Evolutionary conservation across 352 stramenopile genomes (phyloP).

Genomic region (Peronospora destructor): DNA sequence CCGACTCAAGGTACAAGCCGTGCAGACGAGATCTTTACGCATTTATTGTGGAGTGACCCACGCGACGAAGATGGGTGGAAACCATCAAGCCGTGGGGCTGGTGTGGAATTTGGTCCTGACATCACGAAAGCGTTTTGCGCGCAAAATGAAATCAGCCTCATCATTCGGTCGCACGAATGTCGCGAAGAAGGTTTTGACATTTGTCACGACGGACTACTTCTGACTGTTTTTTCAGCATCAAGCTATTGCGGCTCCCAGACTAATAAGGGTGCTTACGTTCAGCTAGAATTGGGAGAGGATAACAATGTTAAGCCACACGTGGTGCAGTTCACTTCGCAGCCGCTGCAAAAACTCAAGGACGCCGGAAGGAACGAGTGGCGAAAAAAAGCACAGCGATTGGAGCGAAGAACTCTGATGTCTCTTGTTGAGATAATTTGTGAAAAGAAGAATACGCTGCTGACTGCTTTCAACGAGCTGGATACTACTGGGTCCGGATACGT

Average conservation of each 20-base stretch:
- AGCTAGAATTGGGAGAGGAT: slow-evolving; percentile 56
- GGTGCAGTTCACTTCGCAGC: slow-evolving; percentile 88
- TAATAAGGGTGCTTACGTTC: slow-evolving; percentile 83
- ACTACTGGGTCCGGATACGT: slow-evolving; percentile 31
- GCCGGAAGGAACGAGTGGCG: slow-evolving; percentile 71
- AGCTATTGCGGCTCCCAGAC: slow-evolving; percentile 89
- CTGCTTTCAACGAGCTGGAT: slow-evolving; percentile 47
- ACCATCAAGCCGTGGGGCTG: slow-evolving; percentile 73
- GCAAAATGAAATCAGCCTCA: slow-evolving; percentile 78
- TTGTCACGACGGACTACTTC: slow-evolving; percentile 71
- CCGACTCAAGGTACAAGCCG: slow-evolving; percentile 74
- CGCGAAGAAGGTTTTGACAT: slow-evolving; percentile 88
- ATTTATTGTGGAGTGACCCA: slow-evolving; percentile 90
- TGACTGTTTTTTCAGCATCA: slow-evolving; percentile 90
- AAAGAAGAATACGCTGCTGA: slow-evolving; percentile 53
- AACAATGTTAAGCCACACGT: slow-evolving; percentile 86
- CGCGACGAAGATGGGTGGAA: slow-evolving; percentile 55
- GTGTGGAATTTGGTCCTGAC: slow-evolving; percentile 90
- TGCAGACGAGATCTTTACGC: slow-evolving; percentile 86
- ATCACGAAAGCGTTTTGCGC: slow-evolving; percentile 88
- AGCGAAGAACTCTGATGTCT: slow-evolving; percentile 71
- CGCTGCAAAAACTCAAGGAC: slow-evolving; percentile 63
- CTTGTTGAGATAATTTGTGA: slow-evolving; percentile 75
- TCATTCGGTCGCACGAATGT: slow-evolving; percentile 93
- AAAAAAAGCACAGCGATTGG: slow-evolving; percentile 63